A percentile compares a stretch with the other conserved stretches of the same genome.
These are phyloP conservation scores for Erysimum pusillum DNA, from an alignment of 441 rosid genomes.

Conservation along the genomic window DNA sequence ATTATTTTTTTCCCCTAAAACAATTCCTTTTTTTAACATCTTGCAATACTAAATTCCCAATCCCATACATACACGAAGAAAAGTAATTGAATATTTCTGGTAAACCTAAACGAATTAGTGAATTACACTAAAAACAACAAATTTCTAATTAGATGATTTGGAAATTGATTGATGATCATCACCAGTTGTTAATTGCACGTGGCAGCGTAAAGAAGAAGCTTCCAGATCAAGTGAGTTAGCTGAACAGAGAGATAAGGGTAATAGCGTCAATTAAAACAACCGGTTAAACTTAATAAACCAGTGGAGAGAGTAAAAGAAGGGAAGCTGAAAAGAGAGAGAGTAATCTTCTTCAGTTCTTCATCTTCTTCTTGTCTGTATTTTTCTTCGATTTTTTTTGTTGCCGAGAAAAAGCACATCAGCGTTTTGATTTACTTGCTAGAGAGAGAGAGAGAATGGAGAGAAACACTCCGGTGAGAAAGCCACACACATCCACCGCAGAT, in stretches of 20 bases:
- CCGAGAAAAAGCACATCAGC: not conserved
- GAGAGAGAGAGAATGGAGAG: conserved; percentile 69
- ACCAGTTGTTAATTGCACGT: conserved; percentile 20
- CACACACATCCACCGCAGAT: conserved; percentile 94
- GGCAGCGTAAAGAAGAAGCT: conserved; percentile 26
- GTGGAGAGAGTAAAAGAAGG: conserved; percentile 26
- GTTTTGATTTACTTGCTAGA: not conserved
- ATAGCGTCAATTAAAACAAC: conserved; percentile 7
- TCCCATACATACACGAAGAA: not conserved
- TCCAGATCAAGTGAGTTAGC: conserved; percentile 33
- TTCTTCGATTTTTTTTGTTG: conserved; percentile 5
- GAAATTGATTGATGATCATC: not conserved
- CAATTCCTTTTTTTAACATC: not conserved
- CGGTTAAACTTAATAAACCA: not conserved
- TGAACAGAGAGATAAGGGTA: conserved; percentile 34
- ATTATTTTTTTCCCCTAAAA: not conserved
- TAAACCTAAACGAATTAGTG: not conserved
- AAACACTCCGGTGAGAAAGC: conserved; percentile 86
- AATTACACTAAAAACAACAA: not conserved
- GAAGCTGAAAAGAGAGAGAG: conserved; percentile 39
- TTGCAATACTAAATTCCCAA: not conserved
- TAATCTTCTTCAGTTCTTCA: conserved; percentile 11
- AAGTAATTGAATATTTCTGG: conserved; percentile 6
- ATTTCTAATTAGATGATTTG: not conserved
- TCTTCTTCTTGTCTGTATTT: conserved; percentile 4